Conservation (phyloP, 2,329 filamentous ascomycete species). For the Sporothrix dimorphospora region DNA sequence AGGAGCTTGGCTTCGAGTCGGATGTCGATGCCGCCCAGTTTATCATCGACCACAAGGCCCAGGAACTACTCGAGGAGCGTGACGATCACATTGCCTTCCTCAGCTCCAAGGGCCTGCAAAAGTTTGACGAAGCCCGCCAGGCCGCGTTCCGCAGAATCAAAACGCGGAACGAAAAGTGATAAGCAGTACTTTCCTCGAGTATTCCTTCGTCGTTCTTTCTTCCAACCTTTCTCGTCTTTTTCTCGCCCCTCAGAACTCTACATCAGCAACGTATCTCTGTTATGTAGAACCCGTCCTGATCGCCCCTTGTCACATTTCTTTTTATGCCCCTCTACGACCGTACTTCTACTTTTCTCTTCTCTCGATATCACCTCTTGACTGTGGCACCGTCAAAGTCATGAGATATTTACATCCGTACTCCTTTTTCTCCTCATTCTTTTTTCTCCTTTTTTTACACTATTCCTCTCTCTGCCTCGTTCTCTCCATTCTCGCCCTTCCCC, state of each 20-base stretch:
- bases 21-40: slow-evolving; percentile 91
- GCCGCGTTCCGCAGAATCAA: slow-evolving; percentile 77
- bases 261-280: background rate
- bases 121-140: slow-evolving; percentile 74
- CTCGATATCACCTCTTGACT: background rate
- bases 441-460: background rate
- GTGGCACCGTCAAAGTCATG: background rate
- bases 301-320: background rate
- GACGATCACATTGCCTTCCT: slow-evolving; percentile 73
- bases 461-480: background rate
- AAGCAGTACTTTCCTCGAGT: background rate
- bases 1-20: slow-evolving; percentile 94
- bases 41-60: slow-evolving; percentile 77
- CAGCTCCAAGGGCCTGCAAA: slow-evolving; percentile 69
- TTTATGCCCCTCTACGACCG: background rate
- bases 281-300: background rate
- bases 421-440: background rate
- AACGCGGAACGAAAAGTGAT: slow-evolving; percentile 98
- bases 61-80: slow-evolving; percentile 76
- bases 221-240: slow-evolving; percentile 4
- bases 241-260: background rate
- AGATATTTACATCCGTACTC: background rate
- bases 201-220: slow-evolving; percentile 38
- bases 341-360: too few relatives aligned
- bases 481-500: background rate